Evolutionary conservation across 2,329 filamentous ascomycete genomes (phyloP), one percentile per base, ranked within the genome.

Genomic region (Aspergillus sp.): DNA sequence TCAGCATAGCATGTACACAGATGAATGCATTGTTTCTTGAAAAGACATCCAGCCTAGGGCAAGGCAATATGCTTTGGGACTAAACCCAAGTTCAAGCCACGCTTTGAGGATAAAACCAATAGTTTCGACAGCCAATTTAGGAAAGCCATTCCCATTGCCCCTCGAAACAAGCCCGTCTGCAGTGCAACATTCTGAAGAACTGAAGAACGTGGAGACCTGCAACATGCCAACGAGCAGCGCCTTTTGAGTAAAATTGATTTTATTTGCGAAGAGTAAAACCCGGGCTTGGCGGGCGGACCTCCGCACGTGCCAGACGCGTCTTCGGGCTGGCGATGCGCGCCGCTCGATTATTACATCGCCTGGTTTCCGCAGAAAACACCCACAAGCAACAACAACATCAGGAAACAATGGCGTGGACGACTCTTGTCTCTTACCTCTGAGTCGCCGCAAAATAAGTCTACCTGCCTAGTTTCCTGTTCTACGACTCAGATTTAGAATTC

Each of bases 271-370:
- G 28, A 39, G 13, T 23, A 48, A 30, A 41, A 36, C 43, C 15
- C 25, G 55, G 63, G 30, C 65, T 65, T 65, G 63, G 65, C 64
- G 58, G 59, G 19, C 47, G 48, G 60, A 45, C 53, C 64, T 65
- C 62, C 64, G 63, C 65, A 67, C 65, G 65, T 66, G 65, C 61
- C 36, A 49, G 64, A 67, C 65, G 65, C 65, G 65, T 67, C 63
- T 54, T 41, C n/a, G 54, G 53, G 45, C 36, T 49, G 50, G 55
- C 60, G 61, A 64, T 63, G 56, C 64, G 64, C 50, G 36, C 23
- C 55, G 55, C 41, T 39, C 50, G 50, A 48, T 52, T 58, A 58
- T 55, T 55, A 55, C 57, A 51, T 19, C 41, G 41, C 41, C 41
- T 21, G 21, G 41, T 45, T 45, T 45, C 41, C 41, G 19, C 41